These are phyloP conservation scores for Fonsecaea erecta DNA, from an alignment of 2,329 filamentous ascomycete species.

Conservation along the genomic window DNA sequence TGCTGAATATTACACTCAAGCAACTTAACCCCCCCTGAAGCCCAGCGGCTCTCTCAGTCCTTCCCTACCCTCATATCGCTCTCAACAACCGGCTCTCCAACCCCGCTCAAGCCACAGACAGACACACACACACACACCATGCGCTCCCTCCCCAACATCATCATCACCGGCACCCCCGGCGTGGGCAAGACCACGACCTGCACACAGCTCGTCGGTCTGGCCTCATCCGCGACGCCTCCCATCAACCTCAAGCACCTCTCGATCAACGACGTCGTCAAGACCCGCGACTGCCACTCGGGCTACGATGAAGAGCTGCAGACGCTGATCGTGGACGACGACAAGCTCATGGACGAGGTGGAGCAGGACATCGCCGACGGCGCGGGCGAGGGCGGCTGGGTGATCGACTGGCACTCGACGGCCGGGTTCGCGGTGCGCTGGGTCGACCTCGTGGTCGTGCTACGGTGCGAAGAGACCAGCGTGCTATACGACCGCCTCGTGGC, in stretches of 20 bases:
- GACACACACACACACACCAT: too few species aligned
- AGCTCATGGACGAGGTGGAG: conserved; percentile 90
- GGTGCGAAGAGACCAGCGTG: conserved; percentile 73
- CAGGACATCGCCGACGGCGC: conserved; percentile 64
- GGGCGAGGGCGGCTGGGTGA: conserved; percentile 75
- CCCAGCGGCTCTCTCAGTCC: not conserved
- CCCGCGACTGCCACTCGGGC: conserved; percentile 82
- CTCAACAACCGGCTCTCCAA: not conserved
- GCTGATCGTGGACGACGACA: conserved; percentile 96
- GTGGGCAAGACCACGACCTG: conserved; percentile 95
- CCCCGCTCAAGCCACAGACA: not conserved
- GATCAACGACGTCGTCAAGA: conserved; percentile 90
- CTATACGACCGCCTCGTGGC: conserved; percentile 80
- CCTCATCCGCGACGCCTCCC: conserved; percentile 55
- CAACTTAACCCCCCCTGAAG: not conserved
- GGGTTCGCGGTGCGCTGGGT: conserved; percentile 92
- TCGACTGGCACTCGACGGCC: conserved; percentile 98
- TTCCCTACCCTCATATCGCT: not conserved
- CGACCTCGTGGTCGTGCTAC: conserved; percentile 89
- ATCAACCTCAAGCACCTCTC: conserved; percentile 81
- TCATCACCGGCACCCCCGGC: conserved; percentile 93
- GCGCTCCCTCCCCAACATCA: conserved; percentile 72
- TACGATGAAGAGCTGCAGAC: conserved; percentile 84
- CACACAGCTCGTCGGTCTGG: conserved; percentile 63
- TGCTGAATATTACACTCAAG: too few species aligned